Evolutionary conservation across 139 green algal genomes (phyloP).

Genomic region (Eudorina sp.): DNA sequence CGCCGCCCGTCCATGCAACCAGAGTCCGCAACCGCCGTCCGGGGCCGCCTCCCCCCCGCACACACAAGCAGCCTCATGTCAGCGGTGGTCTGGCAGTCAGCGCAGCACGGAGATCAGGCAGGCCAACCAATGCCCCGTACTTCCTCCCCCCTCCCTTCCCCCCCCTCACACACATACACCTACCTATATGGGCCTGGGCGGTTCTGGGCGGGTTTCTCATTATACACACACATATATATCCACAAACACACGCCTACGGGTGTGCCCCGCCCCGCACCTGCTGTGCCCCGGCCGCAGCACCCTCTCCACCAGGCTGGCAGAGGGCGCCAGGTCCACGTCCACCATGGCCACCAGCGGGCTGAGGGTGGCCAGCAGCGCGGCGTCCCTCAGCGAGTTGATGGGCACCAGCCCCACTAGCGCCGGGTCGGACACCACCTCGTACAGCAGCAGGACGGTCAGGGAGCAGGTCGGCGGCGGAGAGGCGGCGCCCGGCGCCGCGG

Average conservation of each 20-base stretch:
- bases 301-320: neutral
- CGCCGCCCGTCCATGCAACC: neutral
- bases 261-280: neutral
- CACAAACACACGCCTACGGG: too few species aligned
- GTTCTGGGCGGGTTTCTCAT: too few species aligned
- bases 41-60: neutral
- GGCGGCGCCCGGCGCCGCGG: neutral
- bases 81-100: neutral
- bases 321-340: slow-evolving; percentile 66
- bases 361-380: slow-evolving; percentile 54
- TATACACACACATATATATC: too few species aligned
- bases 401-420: slow-evolving; percentile 62
- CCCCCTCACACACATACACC: too few species aligned
- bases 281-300: slow-evolving; percentile 25
- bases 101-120: too few species aligned
- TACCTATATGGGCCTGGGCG: too few species aligned
- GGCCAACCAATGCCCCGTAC: too few species aligned
- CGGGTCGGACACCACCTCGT: slow-evolving; percentile 56
- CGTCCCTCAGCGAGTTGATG: slow-evolving; percentile 70
- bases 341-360: slow-evolving; percentile 65
- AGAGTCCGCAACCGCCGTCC: neutral
- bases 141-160: neutral
- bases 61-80: neutral
- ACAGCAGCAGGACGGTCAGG: slow-evolving; percentile 62
- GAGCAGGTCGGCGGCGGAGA: slow-evolving; percentile 28